A percentile compares a stretch with the other conserved stretches of the same genome.
These are phyloP conservation scores for Ophiostoma montium DNA, from an alignment of 2,329 filamentous ascomycete genomes.

Conservation along the genomic window DNA sequence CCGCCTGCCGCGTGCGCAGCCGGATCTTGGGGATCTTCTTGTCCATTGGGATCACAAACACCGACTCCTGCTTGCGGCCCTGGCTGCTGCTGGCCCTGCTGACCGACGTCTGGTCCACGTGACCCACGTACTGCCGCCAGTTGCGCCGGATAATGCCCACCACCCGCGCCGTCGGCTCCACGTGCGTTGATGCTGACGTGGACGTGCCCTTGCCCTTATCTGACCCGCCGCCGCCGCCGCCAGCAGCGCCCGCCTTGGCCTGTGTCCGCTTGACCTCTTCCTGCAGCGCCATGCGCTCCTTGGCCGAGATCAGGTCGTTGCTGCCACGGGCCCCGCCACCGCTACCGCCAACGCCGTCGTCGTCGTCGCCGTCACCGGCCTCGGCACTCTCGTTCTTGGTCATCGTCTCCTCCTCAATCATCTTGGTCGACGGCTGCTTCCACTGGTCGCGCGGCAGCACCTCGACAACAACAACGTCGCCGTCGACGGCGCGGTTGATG, in stretches of 20 bases:
- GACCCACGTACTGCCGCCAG: conserved; percentile 95
- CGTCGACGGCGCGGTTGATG: conserved; percentile 86
- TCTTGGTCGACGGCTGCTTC: conserved; percentile 91
- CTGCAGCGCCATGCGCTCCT: conserved; percentile 73
- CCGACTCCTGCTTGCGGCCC: conserved; percentile 74
- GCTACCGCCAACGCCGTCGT: conserved; percentile 20
- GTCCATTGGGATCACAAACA: conserved; percentile 96
- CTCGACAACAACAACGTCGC: conserved; percentile 86
- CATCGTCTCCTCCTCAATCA: conserved; percentile 84
- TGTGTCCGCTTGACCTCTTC: conserved; percentile 84
- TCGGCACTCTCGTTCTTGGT: conserved; percentile 85
- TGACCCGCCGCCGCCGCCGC: too few species aligned
- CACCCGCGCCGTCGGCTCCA: conserved; percentile 82
- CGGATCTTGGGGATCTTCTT: conserved; percentile 95
- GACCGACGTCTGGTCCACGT: conserved; percentile 78
- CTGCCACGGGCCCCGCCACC: conserved; percentile 1
- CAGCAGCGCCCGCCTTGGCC: conserved; percentile 58
- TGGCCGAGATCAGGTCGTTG: conserved; percentile 61
- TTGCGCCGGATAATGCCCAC: conserved; percentile 90
- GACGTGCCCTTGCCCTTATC: conserved; percentile 63
- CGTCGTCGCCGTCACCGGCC: conserved; percentile 56
- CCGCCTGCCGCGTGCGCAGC: conserved; percentile 78
- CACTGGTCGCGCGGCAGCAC: conserved; percentile 88
- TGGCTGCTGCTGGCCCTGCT: conserved; percentile 57
- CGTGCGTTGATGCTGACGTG: conserved; percentile 43